Conservation (phyloP, 164 flowering plant species). For the Magnolia kwangsiensis region DNA sequence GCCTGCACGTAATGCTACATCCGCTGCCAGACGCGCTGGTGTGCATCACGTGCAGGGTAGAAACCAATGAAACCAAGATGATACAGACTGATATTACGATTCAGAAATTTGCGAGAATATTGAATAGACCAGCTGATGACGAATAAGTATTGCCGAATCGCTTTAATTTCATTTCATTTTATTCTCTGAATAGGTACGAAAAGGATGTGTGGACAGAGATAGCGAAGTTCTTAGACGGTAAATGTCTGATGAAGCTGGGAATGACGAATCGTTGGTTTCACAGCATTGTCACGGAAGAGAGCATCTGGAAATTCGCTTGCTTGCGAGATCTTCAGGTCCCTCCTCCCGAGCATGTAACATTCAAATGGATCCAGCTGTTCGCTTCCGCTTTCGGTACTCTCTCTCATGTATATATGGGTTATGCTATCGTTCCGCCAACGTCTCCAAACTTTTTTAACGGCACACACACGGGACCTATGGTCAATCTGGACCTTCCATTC, state of each 20-base stretch:
- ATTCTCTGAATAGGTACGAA: constrained; percentile 36
- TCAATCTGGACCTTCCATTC: too few relatives aligned
- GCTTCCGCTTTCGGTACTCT: constrained; percentile 67
- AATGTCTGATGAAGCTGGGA: constrained; percentile 73
- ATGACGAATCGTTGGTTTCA: constrained; percentile 66
- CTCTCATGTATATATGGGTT: not conserved
- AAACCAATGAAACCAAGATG: too few relatives aligned
- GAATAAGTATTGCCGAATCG: too few relatives aligned
- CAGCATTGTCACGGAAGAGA: constrained; percentile 50
- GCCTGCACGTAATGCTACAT: too few relatives aligned
- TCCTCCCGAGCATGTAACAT: constrained; percentile 39
- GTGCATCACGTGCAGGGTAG: too few relatives aligned
- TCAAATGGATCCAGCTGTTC: constrained; percentile 72
- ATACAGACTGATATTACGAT: too few relatives aligned
- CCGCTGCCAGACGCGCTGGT: too few relatives aligned
- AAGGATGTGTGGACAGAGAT: constrained; percentile 89
- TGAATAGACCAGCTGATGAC: too few relatives aligned
- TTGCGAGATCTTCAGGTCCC: constrained; percentile 86
- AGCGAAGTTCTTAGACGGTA: constrained; percentile 72
- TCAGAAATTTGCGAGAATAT: too few relatives aligned
- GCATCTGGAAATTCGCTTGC: constrained; percentile 77
- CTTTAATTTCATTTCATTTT: not conserved
- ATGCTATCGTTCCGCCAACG: not conserved
- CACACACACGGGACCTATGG: too few relatives aligned
- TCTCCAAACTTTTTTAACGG: too few relatives aligned